Conservation (phyloP, 2,329 filamentous ascomycete species). For the Paracamarosporium sp. region DNA sequence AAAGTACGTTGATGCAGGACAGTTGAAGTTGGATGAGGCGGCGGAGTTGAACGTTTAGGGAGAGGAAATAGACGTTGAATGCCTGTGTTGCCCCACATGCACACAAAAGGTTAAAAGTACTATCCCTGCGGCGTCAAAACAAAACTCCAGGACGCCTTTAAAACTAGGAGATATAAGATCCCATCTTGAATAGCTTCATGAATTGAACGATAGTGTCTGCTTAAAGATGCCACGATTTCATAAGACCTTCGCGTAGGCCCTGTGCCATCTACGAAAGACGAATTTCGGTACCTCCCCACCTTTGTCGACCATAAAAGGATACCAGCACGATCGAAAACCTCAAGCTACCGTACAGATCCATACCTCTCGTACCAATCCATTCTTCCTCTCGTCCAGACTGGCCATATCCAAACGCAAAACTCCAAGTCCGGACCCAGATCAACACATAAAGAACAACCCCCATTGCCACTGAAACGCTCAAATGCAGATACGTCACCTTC, state of each 20-base stretch:
- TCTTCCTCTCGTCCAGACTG: no score
- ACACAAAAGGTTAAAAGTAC: no score
- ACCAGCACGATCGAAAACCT: background rate
- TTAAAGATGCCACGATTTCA: background rate
- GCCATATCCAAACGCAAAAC: no score
- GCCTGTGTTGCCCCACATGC: no score
- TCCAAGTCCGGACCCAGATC: no score
- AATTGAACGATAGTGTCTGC: background rate
- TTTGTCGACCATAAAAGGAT: no score
- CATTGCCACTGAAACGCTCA: no score
- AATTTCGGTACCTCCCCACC: background rate
- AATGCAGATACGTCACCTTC: no score
- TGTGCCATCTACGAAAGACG: background rate
- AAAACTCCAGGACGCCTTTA: background rate
- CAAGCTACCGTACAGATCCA: background rate
- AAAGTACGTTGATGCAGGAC: conserved; percentile 49
- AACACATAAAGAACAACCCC: no score
- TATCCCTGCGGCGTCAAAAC: background rate
- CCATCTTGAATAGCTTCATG: background rate
- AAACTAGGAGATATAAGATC: background rate
- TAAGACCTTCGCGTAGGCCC: background rate
- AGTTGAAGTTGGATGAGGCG: conserved; percentile 26
- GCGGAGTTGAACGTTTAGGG: conserved; percentile 41
- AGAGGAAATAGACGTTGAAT: background rate
- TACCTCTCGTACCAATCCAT: no score